A percentile compares a stretch with the other conserved stretches of the same genome.
Evolutionary conservation across 768 basidiomycete genomes (phyloP).

Genomic region (Tulasnella sp.): DNA sequence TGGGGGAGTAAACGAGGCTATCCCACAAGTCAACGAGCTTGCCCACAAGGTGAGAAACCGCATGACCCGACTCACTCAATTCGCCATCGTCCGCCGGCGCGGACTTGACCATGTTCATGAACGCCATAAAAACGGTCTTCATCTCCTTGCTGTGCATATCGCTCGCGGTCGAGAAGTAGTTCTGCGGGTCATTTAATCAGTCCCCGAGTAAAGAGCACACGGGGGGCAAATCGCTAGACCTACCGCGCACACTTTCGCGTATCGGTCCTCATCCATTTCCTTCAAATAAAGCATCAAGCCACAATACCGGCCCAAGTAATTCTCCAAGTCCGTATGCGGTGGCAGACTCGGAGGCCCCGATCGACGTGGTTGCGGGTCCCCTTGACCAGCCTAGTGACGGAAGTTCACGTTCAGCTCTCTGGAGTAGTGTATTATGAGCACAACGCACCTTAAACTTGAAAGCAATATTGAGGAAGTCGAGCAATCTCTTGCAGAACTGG

Average conservation of each 20-base stretch:
- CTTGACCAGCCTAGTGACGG: not conserved
- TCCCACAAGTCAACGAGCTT: not conserved
- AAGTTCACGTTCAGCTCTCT: constrained; percentile 27
- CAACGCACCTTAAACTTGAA: constrained; percentile 70
- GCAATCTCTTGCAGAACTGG: constrained; percentile 87
- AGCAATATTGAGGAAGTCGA: constrained; percentile 85
- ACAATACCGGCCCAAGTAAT: constrained; percentile 75
- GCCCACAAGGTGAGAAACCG: not conserved
- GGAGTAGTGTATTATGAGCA: constrained; percentile 20
- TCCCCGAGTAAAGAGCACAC: not conserved
- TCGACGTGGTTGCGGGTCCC: constrained; percentile 22
- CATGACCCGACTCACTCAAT: not conserved
- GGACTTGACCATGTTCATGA: constrained; percentile 44
- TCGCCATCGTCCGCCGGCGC: constrained; percentile 59
- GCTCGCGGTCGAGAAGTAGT: constrained; percentile 81
- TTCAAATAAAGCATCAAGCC: constrained; percentile 87
- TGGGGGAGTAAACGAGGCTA: constrained; percentile 12
- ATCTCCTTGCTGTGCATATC: constrained; percentile 74
- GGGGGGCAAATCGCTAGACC: constrained; percentile 22
- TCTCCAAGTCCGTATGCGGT: constrained; percentile 60
- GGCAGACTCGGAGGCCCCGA: constrained; percentile 36
- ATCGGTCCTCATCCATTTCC: constrained; percentile 88
- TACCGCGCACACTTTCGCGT: constrained; percentile 84
- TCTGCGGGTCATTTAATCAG: constrained; percentile 34
- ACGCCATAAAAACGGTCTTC: constrained; percentile 52